phyloP scores from a whole-genome alignment of 495 filamentous ascomycete genomes.

The Penicillium paradoxum region DNA sequence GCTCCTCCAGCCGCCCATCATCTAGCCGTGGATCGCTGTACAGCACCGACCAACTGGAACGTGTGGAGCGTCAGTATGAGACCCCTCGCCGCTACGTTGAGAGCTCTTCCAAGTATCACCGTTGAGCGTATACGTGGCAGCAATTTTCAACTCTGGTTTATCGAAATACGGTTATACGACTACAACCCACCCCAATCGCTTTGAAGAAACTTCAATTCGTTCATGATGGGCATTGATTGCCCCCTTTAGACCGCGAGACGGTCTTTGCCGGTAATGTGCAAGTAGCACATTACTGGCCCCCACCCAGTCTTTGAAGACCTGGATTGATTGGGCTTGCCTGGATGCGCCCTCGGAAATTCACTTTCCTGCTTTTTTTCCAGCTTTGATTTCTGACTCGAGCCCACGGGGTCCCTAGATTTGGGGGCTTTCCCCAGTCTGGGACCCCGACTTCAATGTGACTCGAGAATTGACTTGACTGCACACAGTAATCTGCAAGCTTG shows the following conservation, averaged over 20 bases:
- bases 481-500: constrained; percentile 9
- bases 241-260: constrained; percentile 13
- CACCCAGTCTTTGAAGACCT: background rate
- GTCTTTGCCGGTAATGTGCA: constrained; percentile 8
- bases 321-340: constrained; percentile 17
- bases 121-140: constrained; percentile 15
- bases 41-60: constrained; percentile 33
- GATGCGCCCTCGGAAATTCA: constrained; percentile 15
- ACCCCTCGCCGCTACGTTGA: constrained; percentile 23
- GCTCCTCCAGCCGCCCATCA: constrained; percentile 28
- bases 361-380: background rate
- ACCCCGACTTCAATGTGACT: constrained; percentile 4
- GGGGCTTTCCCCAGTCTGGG: background rate
- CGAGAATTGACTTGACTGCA: background rate
- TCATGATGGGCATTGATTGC: constrained; percentile 15
- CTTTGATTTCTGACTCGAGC: constrained; percentile 3
- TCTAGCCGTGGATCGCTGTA: constrained; percentile 43
- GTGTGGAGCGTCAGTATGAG: constrained; percentile 32
- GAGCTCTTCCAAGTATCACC: constrained; percentile 28
- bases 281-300: background rate
- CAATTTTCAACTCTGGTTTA: background rate
- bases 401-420: background rate
- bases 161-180: background rate
- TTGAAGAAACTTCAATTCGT: constrained; percentile 13
- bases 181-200: constrained; percentile 1